A percentile compares a stretch with the other conserved stretches of the same genome.
phyloP scores from a whole-genome alignment of 2,329 filamentous ascomycete species.

The Sclerotinia borealis region DNA sequence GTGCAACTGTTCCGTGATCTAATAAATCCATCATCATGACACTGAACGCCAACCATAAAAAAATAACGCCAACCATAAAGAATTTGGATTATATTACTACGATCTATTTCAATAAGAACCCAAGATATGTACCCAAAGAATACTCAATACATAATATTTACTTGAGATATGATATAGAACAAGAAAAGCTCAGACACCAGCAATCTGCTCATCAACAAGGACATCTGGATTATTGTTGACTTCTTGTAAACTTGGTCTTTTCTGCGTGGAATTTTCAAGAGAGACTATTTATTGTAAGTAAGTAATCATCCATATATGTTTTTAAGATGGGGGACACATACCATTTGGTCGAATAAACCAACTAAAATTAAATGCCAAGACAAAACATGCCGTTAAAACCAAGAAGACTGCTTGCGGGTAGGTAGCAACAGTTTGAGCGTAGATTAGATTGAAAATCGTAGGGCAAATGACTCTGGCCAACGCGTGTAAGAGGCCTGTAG shows the following conservation, averaged over 20 bases:
- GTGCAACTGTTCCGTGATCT: no score
- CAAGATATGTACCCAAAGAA: not conserved
- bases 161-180: not conserved
- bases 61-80: no score
- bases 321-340: constrained; percentile 41
- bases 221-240: constrained; percentile 15
- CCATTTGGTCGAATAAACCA: constrained; percentile 69
- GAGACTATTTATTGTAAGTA: constrained; percentile 18
- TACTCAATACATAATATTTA: not conserved
- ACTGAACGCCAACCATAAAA: no score
- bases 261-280: constrained; percentile 13
- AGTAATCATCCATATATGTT: not conserved
- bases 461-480: constrained; percentile 74
- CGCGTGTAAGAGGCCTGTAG: constrained; percentile 78
- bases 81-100: no score
- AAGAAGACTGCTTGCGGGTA: constrained; percentile 83
- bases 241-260: not conserved
- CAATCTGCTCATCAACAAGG: constrained; percentile 20
- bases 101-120: not conserved
- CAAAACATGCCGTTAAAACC: constrained; percentile 62
- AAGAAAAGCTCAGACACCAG: constrained; percentile 7
- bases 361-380: constrained; percentile 56
- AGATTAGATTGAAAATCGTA: constrained; percentile 78
- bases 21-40: no score
- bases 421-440: constrained; percentile 69